These are phyloP conservation scores for Goniomonas avonlea DNA, from an alignment of 78 protist species.

Conservation along the genomic window DNA sequence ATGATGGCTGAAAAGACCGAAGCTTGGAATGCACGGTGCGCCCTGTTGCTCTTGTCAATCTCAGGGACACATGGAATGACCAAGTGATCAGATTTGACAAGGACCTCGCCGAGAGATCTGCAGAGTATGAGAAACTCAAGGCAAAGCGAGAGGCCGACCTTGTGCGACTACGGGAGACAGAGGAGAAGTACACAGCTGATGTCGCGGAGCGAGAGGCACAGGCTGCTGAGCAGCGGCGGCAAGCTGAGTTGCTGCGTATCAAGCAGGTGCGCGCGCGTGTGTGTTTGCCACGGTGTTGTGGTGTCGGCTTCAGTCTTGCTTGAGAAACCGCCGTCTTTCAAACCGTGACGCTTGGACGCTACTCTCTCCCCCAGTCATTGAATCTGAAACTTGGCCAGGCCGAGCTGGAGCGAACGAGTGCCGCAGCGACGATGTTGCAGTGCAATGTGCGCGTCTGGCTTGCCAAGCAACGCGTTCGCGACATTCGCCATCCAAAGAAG, in stretches of 20 bases:
- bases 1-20: neutral
- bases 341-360: neutral
- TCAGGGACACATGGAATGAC: no score
- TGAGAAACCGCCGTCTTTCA: neutral
- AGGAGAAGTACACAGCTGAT: neutral
- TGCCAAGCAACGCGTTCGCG: neutral
- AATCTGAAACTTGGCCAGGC: no score
- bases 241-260: neutral
- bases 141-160: neutral
- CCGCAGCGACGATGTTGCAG: neutral
- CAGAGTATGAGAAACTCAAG: neutral
- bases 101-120: neutral
- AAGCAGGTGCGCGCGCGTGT: no score
- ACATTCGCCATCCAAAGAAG: conserved; percentile 5
- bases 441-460: neutral
- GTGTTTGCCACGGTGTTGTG: neutral
- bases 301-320: neutral
- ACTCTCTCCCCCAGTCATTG: no score
- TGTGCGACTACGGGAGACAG: neutral
- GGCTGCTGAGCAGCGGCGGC: neutral
- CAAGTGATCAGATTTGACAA: neutral
- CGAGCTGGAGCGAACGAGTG: neutral
- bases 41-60: no score
- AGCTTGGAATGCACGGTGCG: no score
- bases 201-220: neutral